Conservation (phyloP, 768 basidiomycete species). For the Termitomyces sp. region DNA sequence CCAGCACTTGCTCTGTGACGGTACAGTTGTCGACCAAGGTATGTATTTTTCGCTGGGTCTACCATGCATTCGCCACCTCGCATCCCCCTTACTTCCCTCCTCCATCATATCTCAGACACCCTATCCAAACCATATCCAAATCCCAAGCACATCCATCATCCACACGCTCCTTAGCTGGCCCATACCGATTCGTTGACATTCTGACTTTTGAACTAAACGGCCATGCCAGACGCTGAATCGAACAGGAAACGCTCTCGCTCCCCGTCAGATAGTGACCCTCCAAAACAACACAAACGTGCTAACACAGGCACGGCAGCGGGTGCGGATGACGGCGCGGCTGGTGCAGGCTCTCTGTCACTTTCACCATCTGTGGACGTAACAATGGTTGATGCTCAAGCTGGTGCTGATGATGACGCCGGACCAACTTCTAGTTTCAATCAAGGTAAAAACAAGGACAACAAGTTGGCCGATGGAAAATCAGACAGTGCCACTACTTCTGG, state of each 20-base stretch:
- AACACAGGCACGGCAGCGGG: constrained; percentile 67
- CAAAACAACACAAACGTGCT: constrained; percentile 77
- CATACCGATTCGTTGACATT: constrained; percentile 27
- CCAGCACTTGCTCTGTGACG: not conserved
- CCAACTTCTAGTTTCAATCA: constrained; percentile 44
- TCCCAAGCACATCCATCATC: constrained; percentile 32
- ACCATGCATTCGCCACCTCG: constrained; percentile 42
- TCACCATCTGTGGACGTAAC: constrained; percentile 44
- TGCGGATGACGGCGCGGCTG: constrained; percentile 56
- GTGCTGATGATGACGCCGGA: constrained; percentile 52
- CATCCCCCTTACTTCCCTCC: constrained; percentile 55
- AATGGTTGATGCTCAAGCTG: constrained; percentile 56
- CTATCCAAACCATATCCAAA: constrained; percentile 27
- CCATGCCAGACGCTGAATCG: constrained; percentile 82
- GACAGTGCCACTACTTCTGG: constrained; percentile 43
- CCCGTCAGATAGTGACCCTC: constrained; percentile 73
- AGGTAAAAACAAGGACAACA: constrained; percentile 38
- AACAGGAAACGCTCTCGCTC: constrained; percentile 86
- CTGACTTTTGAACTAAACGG: constrained; percentile 48
- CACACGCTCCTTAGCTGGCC: constrained; percentile 36
- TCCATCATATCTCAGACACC: constrained; percentile 44
- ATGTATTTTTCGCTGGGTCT: constrained; percentile 19
- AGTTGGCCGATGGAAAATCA: constrained; percentile 30
- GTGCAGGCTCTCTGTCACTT: constrained; percentile 31
- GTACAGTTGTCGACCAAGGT: constrained; percentile 13